Percentiles rank a stretch among this genome's conserved stretches.
These are phyloP conservation scores for Linanthus parryae DNA, from an alignment of 148 eudicot genomes.

Conservation along the genomic window DNA sequence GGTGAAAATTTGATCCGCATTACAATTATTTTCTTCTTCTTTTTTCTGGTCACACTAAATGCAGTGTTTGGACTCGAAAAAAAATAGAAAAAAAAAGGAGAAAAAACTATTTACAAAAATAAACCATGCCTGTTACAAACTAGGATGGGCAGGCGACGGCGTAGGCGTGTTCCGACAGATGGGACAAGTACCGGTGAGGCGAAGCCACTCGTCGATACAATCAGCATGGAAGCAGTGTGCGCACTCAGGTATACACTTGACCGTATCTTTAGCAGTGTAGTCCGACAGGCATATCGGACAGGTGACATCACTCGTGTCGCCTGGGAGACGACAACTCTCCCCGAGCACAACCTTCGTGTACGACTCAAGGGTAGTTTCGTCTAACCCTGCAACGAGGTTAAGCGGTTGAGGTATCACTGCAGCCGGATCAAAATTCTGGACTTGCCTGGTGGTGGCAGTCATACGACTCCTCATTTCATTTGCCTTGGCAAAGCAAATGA, in stretches of 20 bases:
- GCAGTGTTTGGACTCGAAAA: no score
- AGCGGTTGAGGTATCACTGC: slow-evolving; percentile 23
- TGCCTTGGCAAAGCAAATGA: no score
- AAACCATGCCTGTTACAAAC: no score
- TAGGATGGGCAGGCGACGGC: slow-evolving; percentile 14
- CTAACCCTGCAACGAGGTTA: slow-evolving; percentile 29
- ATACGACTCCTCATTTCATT: no score
- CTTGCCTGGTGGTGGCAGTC: no score
- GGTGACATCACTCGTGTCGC: slow-evolving; percentile 32
- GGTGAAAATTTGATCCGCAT: no score
- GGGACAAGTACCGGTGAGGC: slow-evolving; percentile 68
- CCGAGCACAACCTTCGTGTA: slow-evolving; percentile 60
- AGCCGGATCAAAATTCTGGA: no score
- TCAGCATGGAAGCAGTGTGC: slow-evolving; percentile 72
- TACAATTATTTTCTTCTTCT: no score
- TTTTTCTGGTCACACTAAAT: no score
- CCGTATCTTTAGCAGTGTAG: slow-evolving; percentile 53
- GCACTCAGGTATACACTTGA: slow-evolving; percentile 70
- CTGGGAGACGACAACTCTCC: slow-evolving; percentile 60
- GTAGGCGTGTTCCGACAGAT: slow-evolving; percentile 66
- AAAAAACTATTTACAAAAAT: no score
- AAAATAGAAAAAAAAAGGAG: no score
- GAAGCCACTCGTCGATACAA: slow-evolving; percentile 88
- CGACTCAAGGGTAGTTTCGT: slow-evolving; percentile 49
- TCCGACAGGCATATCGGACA: slow-evolving; percentile 77